Conservation (phyloP, 2,329 filamentous ascomycete species). For the Mollisia scopiformis region DNA sequence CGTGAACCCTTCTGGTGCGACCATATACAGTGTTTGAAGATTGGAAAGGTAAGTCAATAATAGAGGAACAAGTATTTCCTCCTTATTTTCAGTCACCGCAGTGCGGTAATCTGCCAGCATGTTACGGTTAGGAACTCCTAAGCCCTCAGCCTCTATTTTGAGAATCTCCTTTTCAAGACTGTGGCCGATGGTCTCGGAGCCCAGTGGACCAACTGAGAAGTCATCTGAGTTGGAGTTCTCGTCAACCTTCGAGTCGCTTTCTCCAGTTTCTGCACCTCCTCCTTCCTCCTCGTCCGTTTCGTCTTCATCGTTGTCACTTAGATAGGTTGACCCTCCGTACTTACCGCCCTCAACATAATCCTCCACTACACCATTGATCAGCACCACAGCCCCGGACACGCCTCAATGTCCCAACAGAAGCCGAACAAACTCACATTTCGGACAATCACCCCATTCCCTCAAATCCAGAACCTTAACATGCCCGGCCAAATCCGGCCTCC, state of each 20-base stretch:
- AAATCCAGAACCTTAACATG: conserved; percentile 19
- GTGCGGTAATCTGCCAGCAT: background rate
- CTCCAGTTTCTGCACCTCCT: background rate
- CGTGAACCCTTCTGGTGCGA: background rate
- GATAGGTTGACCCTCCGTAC: background rate
- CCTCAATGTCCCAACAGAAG: background rate
- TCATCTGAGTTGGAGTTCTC: background rate
- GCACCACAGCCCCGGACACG: background rate
- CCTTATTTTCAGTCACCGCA: conserved; percentile 1
- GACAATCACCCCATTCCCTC: conserved; percentile 14
- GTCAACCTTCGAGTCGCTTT: background rate
- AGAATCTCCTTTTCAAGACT: no score
- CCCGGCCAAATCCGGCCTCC: conserved; percentile 16
- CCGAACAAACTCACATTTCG: background rate
- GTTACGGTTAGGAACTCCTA: background rate
- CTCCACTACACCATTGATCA: conserved; percentile 3
- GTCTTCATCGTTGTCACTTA: background rate
- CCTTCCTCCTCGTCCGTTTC: background rate
- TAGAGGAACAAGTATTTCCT: background rate
- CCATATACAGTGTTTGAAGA: conserved; percentile 10
- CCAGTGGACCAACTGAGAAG: no score
- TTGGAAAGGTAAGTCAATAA: conserved; percentile 7
- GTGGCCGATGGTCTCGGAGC: no score
- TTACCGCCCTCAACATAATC: conserved; percentile 5
- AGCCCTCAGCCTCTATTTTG: background rate